These are phyloP conservation scores for Buddleja alternifolia DNA, from an alignment of 257 asterid genomes.

Conservation along the genomic window DNA sequence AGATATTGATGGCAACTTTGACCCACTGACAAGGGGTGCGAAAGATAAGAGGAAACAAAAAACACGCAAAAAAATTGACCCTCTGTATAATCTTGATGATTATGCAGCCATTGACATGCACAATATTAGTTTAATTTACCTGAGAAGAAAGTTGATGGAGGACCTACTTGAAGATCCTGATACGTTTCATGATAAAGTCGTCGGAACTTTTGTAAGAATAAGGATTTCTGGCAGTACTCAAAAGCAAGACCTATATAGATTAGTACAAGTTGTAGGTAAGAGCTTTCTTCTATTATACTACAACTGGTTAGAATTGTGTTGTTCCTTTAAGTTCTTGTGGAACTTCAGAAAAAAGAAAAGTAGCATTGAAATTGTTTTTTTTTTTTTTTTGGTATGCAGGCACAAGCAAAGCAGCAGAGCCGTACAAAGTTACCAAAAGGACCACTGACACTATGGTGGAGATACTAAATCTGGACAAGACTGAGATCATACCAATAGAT, in stretches of 20 bases:
- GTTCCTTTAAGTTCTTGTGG: constrained; percentile 16
- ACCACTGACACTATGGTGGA: constrained; percentile 82
- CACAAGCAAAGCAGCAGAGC: constrained; percentile 77
- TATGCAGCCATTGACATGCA: constrained; percentile 96
- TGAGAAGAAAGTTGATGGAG: constrained; percentile 92
- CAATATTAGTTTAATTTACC: constrained; percentile 81
- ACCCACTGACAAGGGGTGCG: constrained; percentile 50
- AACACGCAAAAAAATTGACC: constrained; percentile 67
- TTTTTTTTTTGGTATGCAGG: constrained; percentile 54
- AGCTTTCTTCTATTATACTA: constrained; percentile 31
- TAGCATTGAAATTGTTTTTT: background rate
- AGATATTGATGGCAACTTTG: constrained; percentile 66
- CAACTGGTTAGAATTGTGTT: constrained; percentile 13
- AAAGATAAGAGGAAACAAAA: constrained; percentile 82
- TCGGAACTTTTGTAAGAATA: constrained; percentile 93
- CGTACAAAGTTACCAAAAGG: constrained; percentile 91
- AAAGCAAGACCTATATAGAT: constrained; percentile 97
- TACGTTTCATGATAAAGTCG: constrained; percentile 68
- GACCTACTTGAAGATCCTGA: constrained; percentile 89
- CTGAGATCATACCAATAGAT: constrained; percentile 83
- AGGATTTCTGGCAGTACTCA: constrained; percentile 83
- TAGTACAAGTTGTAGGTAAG: constrained; percentile 96
- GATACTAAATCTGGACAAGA: constrained; percentile 90
- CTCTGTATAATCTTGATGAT: constrained; percentile 91
- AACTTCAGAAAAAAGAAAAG: background rate